These are phyloP conservation scores for Maudiozyma serrabonitensis DNA, from an alignment of 805 yeast genomes.

Conservation along the genomic window DNA sequence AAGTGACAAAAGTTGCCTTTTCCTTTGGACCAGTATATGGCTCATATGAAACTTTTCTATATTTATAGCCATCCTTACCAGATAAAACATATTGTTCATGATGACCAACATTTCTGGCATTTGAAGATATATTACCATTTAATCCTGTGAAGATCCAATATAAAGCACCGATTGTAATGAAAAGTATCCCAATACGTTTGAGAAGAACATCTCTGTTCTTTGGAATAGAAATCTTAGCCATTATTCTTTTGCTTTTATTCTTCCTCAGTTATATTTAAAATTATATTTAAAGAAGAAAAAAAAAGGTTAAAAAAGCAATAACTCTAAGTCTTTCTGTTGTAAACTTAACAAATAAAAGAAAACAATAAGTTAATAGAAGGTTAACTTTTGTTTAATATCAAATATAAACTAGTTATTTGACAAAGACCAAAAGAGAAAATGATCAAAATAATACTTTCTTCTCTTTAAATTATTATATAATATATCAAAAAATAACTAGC, in stretches of 20 bases:
- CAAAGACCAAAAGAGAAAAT: background rate
- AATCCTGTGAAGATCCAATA: conserved; percentile 12
- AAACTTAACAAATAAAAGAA: too few species aligned
- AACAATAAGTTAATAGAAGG: too few species aligned
- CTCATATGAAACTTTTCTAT: conserved; percentile 9
- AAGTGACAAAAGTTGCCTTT: conserved; percentile 72
- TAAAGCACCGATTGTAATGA: conserved; percentile 12
- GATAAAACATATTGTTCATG: background rate
- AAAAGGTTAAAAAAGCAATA: background rate
- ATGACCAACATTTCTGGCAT: background rate
- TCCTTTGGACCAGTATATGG: conserved; percentile 31
- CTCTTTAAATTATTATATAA: background rate
- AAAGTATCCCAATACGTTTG: conserved; percentile 10
- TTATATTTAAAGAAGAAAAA: background rate
- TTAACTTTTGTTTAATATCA: too few species aligned
- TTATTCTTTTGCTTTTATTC: background rate
- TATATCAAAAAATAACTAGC: background rate
- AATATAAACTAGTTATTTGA: too few species aligned
- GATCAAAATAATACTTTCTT: background rate
- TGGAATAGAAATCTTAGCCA: conserved; percentile 11
- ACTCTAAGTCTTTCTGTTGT: too few species aligned
- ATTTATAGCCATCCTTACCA: conserved; percentile 9
- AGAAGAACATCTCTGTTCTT: conserved; percentile 8
- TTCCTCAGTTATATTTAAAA: background rate
- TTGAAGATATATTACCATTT: background rate